Evolutionary conservation across 768 basidiomycete genomes (phyloP), one percentile per base, ranked within the genome.

Genomic region (Lyophyllum decastes): DNA sequence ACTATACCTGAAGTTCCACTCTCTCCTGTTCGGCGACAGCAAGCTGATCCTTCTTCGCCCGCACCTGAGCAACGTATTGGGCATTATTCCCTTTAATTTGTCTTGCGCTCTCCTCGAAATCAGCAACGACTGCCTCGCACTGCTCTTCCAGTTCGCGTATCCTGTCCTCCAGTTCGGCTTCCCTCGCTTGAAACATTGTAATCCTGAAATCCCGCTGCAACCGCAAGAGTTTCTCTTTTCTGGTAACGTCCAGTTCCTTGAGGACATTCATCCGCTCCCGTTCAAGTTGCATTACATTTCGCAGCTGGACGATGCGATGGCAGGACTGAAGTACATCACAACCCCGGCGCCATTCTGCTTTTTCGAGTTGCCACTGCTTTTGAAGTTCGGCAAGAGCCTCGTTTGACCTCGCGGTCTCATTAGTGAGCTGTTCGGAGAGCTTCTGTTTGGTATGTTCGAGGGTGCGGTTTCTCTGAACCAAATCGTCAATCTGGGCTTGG

Each of bases 401-500:
- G 46, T 76, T 79, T 47, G 74, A 69, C 54, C 80, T 79, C 19
- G 68, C 66, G 49, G 73, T 67, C 63, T 85, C 84, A 25, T 65
- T 65, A 2, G 70, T 61, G 27, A 86, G 63, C 41, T 85, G 81
- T 22, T 81, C 79, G 16, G 72, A 66, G 34, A 90, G 78, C 44
- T 80, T 82, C 62, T 81, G 81, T 69, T 80, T 78, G 4, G 79
- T 80, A 58, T 85, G 81, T 55, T 89, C 87, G 52, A 89, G 78
- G 0, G 81, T 82, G 24, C 84, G 84, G 64, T 83, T 88, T 60
- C 84, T 79, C 61, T 87, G 82, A 2, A 90, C 87, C 52, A 92
- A 82, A 43, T 92, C 88, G 49, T 87, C 81, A 49, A 92, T 89
- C 67, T 91, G 89, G 2, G 78, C 71, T 58, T 85, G 85, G 67